A percentile compares a stretch with the other conserved stretches of the same genome.
phyloP scores from a whole-genome alignment of 2,329 filamentous ascomycete genomes.

The Cladophialophora exuberans region DNA sequence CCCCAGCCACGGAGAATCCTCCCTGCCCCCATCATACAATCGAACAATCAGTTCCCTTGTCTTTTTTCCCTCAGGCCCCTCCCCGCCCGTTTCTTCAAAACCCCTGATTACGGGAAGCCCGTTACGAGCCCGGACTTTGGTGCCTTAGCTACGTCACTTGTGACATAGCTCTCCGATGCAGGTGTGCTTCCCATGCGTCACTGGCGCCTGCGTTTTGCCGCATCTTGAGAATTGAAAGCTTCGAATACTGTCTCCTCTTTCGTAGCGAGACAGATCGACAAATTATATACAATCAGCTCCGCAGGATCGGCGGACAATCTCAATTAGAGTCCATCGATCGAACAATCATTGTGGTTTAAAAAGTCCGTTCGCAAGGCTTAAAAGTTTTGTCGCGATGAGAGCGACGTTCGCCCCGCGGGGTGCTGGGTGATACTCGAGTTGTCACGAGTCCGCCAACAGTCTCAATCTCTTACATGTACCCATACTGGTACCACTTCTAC shows the following conservation, averaged over 20 bases:
- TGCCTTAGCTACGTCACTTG: slow-evolving; percentile 8
- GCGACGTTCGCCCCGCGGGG: slow-evolving; percentile 1
- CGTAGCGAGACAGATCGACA: not conserved
- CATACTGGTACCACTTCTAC: too few species aligned
- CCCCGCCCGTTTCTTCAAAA: not conserved
- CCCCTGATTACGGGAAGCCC: too few species aligned
- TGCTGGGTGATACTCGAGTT: not conserved
- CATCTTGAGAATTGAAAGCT: too few species aligned
- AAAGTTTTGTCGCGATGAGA: too few species aligned
- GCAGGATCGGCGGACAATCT: not conserved
- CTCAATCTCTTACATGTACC: not conserved
- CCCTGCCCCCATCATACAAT: not conserved
- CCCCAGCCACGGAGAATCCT: slow-evolving; percentile 23
- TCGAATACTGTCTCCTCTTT: not conserved
- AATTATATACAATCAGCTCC: not conserved
- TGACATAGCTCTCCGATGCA: slow-evolving; percentile 4
- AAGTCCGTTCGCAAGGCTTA: too few species aligned
- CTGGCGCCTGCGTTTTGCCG: too few species aligned
- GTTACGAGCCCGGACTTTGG: slow-evolving; percentile 9
- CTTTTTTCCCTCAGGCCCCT: not conserved
- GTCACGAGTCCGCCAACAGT: not conserved
- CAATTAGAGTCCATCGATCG: too few species aligned
- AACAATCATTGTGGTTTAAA: too few species aligned
- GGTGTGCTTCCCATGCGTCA: not conserved
- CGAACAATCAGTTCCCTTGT: not conserved